Evolutionary conservation across 345 rosid species (phyloP).

Genomic region (Noccaea caerulescens): DNA sequence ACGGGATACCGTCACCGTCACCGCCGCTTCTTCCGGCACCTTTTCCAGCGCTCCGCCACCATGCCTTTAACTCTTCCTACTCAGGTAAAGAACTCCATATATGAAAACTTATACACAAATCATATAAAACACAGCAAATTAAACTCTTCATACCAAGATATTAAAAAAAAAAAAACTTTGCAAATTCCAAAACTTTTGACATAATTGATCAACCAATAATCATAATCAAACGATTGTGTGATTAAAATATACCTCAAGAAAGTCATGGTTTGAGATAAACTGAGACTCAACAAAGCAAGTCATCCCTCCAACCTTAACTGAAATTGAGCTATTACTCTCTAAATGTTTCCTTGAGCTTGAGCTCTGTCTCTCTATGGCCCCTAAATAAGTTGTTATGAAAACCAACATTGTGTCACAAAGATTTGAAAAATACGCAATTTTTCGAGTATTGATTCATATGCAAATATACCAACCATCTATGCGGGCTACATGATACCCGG

Average conservation of each 20-base stretch:
- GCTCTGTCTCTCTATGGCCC: constrained; percentile 34
- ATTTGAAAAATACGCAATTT: neutral
- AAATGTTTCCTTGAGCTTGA: constrained; percentile 33
- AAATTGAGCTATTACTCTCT: constrained; percentile 40
- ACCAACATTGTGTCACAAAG: neutral
- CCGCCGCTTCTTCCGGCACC: constrained; percentile 40
- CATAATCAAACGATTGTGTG: neutral
- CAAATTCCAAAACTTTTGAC: constrained; percentile 2
- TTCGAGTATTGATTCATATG: neutral
- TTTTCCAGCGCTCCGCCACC: constrained; percentile 56
- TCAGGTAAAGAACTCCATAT: neutral
- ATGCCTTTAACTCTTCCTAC: constrained; percentile 86
- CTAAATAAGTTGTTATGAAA: constrained; percentile 4
- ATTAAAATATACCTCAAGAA: constrained; percentile 61
- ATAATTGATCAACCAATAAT: neutral
- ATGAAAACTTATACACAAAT: neutral
- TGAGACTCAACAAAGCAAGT: constrained; percentile 66
- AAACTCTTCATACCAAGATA: too few relatives aligned
- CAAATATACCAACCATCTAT: constrained; percentile 71
- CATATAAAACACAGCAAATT: neutral
- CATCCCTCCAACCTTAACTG: constrained; percentile 64
- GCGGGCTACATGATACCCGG: constrained; percentile 76
- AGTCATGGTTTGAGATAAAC: constrained; percentile 84
- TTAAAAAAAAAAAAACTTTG: neutral
- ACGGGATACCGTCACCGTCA: constrained; percentile 44